Percentiles rank a stretch among this genome's conserved stretches.
phyloP scores from a whole-genome alignment of 2,329 filamentous ascomycete genomes.

The Simplicillium aogashimaense region DNA sequence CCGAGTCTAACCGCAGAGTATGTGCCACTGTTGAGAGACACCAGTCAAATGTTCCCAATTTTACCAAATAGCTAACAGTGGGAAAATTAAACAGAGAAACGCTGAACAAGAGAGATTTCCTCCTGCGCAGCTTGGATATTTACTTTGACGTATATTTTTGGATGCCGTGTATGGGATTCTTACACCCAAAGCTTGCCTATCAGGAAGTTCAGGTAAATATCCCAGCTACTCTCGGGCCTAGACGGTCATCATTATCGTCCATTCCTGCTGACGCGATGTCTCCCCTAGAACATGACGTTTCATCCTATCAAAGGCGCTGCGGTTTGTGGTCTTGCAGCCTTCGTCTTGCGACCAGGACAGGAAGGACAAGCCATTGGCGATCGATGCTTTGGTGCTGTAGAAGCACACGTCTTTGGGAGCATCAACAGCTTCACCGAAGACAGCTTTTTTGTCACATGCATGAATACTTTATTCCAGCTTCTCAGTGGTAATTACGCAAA shows the following conservation, averaged over 20 bases:
- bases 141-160: conserved; percentile 28
- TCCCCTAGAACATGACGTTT: conserved; percentile 19
- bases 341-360: conserved; percentile 22
- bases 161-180: conserved; percentile 27
- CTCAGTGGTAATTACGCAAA: conserved; percentile 25
- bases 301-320: conserved; percentile 23
- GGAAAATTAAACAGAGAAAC: neutral
- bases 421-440: conserved; percentile 25
- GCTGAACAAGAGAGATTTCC: conserved; percentile 15
- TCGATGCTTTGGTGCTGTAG: conserved; percentile 26
- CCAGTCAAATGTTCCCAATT: too few species aligned
- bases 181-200: conserved; percentile 24
- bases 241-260: neutral
- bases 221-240: neutral
- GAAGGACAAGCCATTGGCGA: conserved; percentile 23
- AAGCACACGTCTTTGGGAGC: conserved; percentile 28
- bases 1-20: conserved; percentile 18
- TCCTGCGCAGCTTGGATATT: conserved; percentile 25
- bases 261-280: neutral
- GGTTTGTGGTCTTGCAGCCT: conserved; percentile 26
- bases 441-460: conserved; percentile 21
- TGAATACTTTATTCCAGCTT: conserved; percentile 25
- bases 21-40: conserved; percentile 3
- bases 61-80: too few species aligned
- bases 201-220: conserved; percentile 20